phyloP scores from a whole-genome alignment of 257 asterid species.

The Solanum lycopersicoides region DNA sequence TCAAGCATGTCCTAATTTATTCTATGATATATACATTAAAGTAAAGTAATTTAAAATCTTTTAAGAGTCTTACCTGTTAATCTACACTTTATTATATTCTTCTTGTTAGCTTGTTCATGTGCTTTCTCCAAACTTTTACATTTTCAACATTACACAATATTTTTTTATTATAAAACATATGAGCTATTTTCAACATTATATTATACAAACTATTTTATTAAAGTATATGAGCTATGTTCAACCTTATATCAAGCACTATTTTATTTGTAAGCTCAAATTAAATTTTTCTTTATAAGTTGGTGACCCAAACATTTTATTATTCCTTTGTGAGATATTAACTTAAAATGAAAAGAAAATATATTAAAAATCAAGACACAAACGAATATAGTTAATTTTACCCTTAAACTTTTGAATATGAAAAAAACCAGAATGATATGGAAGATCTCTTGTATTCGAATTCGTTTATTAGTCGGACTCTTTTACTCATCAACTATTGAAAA shows the following conservation, averaged over 20 bases:
- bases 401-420: background rate
- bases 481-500: background rate
- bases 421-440: background rate
- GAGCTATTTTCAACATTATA: background rate
- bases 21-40: background rate
- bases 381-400: background rate
- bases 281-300: background rate
- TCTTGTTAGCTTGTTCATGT: background rate
- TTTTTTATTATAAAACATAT: background rate
- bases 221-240: background rate
- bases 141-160: background rate
- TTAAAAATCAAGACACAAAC: background rate
- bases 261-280: background rate
- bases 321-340: background rate
- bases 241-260: background rate
- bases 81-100: background rate
- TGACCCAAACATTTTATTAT: background rate
- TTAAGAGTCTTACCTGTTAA: background rate
- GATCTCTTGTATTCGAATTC: background rate
- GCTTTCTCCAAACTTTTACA: background rate
- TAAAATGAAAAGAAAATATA: background rate
- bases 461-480: background rate
- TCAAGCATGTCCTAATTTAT: background rate
- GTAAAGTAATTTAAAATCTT: too few relatives aligned
- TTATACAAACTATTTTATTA: background rate